These are phyloP conservation scores for Syzygium malaccense DNA, from an alignment of 441 rosid genomes.

Conservation along the genomic window DNA sequence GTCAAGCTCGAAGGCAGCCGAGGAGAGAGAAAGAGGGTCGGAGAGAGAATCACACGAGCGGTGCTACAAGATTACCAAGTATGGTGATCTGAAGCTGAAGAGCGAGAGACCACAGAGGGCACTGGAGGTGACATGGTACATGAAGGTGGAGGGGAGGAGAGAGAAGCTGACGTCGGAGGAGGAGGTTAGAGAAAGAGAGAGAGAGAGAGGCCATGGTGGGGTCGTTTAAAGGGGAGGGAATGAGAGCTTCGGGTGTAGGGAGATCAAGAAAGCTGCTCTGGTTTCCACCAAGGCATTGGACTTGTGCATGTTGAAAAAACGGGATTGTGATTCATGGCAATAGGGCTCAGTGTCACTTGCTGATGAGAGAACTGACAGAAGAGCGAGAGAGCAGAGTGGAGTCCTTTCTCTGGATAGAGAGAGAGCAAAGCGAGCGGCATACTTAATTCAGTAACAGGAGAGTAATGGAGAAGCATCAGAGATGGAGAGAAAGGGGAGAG, in stretches of 20 bases:
- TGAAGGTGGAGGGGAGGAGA: slow-evolving; percentile 49
- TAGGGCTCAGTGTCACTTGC: slow-evolving; percentile 59
- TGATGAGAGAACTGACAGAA: slow-evolving; percentile 13
- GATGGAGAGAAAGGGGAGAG: too few relatives aligned
- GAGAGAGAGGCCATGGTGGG: slow-evolving; percentile 27
- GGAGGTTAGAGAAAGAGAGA: slow-evolving; percentile 32
- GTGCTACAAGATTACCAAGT: slow-evolving; percentile 45
- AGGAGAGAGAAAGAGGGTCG: slow-evolving; percentile 25
- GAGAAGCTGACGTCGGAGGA: slow-evolving; percentile 41
- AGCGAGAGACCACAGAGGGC: slow-evolving; percentile 32
- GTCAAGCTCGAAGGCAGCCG: slow-evolving; percentile 40
- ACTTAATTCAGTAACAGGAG: too few relatives aligned
- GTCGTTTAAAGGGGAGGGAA: slow-evolving; percentile 51
- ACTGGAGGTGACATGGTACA: slow-evolving; percentile 45
- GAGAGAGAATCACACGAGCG: slow-evolving; percentile 41
- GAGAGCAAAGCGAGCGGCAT: too few relatives aligned
- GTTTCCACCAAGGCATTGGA: slow-evolving; percentile 43
- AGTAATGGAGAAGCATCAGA: too few relatives aligned
- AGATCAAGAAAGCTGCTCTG: slow-evolving; percentile 32
- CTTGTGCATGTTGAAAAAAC: slow-evolving; percentile 48
- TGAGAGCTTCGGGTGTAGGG: slow-evolving; percentile 38
- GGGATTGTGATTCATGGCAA: slow-evolving; percentile 56
- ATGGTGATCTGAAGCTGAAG: slow-evolving; percentile 31
- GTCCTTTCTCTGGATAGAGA: too few relatives aligned
- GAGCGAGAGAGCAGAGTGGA: too few relatives aligned